Percentiles rank a stretch among this genome's conserved stretches.
phyloP scores from a whole-genome alignment of 805 yeast species.

The Candida andamanensis region DNA sequence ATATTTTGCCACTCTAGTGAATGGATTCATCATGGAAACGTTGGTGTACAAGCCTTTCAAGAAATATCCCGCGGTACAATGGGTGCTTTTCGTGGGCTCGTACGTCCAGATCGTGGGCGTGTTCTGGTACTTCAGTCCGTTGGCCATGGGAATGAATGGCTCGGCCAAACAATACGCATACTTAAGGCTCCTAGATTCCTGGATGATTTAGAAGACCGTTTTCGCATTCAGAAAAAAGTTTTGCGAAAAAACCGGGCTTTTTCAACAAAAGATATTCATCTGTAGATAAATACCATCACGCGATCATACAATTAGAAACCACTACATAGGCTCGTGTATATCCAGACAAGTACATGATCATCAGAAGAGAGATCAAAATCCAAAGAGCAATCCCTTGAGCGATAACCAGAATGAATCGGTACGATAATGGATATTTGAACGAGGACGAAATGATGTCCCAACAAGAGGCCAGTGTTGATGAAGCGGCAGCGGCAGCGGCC shows the following conservation, averaged over 20 bases:
- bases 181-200: constrained; percentile 25
- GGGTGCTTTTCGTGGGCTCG: constrained; percentile 36
- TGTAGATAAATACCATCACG: too few species aligned
- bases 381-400: too few species aligned
- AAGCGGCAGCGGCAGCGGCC: constrained; percentile 1
- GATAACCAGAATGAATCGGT: constrained; percentile 8
- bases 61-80: constrained; percentile 11
- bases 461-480: constrained; percentile 2
- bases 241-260: too few species aligned
- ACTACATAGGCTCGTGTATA: too few species aligned
- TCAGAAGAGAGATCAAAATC: too few species aligned
- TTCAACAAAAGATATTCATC: too few species aligned
- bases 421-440: constrained; percentile 11
- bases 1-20: constrained; percentile 65
- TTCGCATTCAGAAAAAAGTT: background rate
- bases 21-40: constrained; percentile 54
- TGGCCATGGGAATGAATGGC: constrained; percentile 74
- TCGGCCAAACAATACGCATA: constrained; percentile 23
- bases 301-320: too few species aligned
- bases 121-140: constrained; percentile 58
- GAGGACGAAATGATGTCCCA: constrained; percentile 9
- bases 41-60: constrained; percentile 14
- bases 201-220: constrained; percentile 14
- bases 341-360: too few species aligned
- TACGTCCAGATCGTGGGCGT: constrained; percentile 50